phyloP scores from a whole-genome alignment of 2,329 filamentous ascomycete genomes.

The Stemphylium lycopersici region DNA sequence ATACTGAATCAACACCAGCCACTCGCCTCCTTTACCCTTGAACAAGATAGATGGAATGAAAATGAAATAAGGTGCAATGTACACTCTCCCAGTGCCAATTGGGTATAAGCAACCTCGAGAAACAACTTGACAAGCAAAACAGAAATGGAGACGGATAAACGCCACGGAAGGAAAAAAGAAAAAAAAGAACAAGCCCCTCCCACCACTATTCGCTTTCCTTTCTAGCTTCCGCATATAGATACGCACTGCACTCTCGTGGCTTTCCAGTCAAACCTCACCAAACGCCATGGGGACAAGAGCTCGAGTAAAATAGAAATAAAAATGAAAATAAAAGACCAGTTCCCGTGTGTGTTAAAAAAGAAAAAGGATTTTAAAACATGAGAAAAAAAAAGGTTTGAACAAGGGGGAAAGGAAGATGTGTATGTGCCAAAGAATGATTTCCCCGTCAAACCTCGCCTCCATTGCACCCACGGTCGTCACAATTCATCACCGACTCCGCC shows the following conservation, averaged over 20 bases:
- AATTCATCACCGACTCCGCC: conserved; percentile 32
- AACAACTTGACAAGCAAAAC: not conserved
- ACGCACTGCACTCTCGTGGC: no score
- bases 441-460: no score
- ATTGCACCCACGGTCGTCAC: not conserved
- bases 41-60: not conserved
- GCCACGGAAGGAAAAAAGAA: no score
- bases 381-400: not conserved
- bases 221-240: no score
- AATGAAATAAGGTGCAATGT: conserved; percentile 20
- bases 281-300: not conserved
- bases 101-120: conserved; percentile 30
- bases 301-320: no score
- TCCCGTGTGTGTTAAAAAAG: not conserved
- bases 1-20: conserved; percentile 7
- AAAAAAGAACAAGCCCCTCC: not conserved
- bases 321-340: not conserved
- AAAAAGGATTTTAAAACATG: not conserved
- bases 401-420: not conserved
- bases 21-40: not conserved
- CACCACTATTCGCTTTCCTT: no score
- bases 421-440: not conserved
- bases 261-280: no score
- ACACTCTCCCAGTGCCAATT: conserved; percentile 32
- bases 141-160: not conserved